Evolutionary conservation across 1,139 yeast species (phyloP), one percentile per base, ranked within the genome.

Genomic region (Kluyveromyces marxianus): DNA sequence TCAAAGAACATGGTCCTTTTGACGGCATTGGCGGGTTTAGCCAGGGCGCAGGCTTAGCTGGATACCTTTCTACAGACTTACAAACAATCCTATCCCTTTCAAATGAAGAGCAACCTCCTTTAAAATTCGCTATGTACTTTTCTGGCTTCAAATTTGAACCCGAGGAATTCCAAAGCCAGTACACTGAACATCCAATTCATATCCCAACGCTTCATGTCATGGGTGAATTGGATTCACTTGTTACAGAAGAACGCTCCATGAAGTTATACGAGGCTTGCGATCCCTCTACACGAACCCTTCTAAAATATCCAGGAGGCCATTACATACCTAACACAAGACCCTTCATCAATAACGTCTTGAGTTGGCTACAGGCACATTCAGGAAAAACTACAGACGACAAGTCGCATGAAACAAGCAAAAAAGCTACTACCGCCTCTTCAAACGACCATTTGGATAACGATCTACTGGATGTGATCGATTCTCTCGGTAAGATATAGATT

Each of bases 1-100:
- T 59, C 25, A 40, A 57, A 25, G 68, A 72, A 47, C 71, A 84
- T 49, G 96, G 96, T 0, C 96, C 96, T 0, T 86, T 83, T 58
- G 83, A 79, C 40, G 98, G 97, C 1, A 69, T 92, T 8, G 66
- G 90, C 44, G 97, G 97, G 2, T 92, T 92, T 59, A 83, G 94
- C 33, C 97, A 92, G 65, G 98, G 98, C 46, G 94, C 95, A 0
- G 95, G 94, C 1, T 67, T 90, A 58, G 77, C 90, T 1, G 85
- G 82, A 2, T 67, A 76, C n/a, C 53, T 79, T 3, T 63, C 76
- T 43, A 75, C 77, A 24, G 65, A 68, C 35, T 62, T 77, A 37
- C 59, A 65, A 44, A 57, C 67, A 14, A 50, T 74, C 5, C 47
- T 68, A 25, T 45, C 49, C 7, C 44, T 63, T 36, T 50, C 59